phyloP scores from a whole-genome alignment of 306 rosid species.

The Rosa chinensis region DNA sequence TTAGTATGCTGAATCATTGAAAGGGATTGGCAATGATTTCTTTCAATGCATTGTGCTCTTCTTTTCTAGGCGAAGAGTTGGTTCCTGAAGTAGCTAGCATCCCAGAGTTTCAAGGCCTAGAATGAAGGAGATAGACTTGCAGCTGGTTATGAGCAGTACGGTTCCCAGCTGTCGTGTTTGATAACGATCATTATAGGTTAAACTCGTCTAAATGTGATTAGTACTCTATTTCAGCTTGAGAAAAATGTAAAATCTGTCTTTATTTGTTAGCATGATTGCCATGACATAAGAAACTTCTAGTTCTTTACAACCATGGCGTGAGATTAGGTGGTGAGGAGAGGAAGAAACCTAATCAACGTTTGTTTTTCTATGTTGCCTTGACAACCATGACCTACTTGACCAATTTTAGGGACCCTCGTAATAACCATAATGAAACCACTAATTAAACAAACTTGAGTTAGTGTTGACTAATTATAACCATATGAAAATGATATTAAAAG shows the following conservation, averaged over 20 bases:
- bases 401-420: slow-evolving; percentile 23
- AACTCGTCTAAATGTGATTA: neutral
- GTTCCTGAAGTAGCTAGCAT: slow-evolving; percentile 7
- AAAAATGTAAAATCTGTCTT: neutral
- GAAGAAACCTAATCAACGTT: slow-evolving; percentile 60
- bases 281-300: slow-evolving; percentile 40
- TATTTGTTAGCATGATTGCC: neutral
- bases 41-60: neutral
- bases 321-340: slow-evolving; percentile 65
- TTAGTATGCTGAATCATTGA: neutral
- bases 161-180: neutral
- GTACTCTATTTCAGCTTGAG: neutral
- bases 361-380: slow-evolving; percentile 53
- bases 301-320: slow-evolving; percentile 45
- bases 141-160: neutral
- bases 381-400: slow-evolving; percentile 47
- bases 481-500: neutral
- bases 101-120: slow-evolving; percentile 12
- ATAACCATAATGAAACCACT: neutral
- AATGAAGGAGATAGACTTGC: slow-evolving; percentile 1
- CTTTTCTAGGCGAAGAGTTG: slow-evolving; percentile 2
- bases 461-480: neutral
- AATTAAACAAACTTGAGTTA: neutral
- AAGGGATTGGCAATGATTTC: neutral
- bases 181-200: neutral